phyloP scores from a whole-genome alignment of 2,329 filamentous ascomycete species.

The Elsinoe australis region DNA sequence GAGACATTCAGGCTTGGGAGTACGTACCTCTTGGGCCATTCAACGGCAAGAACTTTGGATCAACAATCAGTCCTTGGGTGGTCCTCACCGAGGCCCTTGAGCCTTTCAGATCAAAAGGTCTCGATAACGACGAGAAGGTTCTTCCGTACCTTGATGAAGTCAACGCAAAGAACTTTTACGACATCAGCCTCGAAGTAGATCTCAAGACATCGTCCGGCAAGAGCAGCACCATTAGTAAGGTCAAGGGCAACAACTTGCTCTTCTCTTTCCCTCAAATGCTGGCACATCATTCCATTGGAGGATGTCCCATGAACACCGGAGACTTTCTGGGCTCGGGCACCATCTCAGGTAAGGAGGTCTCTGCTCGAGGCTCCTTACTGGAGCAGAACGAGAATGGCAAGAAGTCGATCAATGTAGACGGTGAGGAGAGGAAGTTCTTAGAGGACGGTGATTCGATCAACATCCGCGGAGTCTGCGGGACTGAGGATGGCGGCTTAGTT shows the following conservation, averaged over 20 bases:
- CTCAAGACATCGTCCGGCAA: slow-evolving; percentile 46
- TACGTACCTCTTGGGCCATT: slow-evolving; percentile 77
- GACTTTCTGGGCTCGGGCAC: slow-evolving; percentile 74
- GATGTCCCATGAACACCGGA: slow-evolving; percentile 65
- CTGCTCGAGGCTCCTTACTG: slow-evolving; percentile 59
- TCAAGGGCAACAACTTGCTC: slow-evolving; percentile 60
- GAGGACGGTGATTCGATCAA: slow-evolving; percentile 65
- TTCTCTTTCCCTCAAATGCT: slow-evolving; percentile 81
- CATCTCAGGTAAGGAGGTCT: slow-evolving; percentile 57
- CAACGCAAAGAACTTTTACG: slow-evolving; percentile 52
- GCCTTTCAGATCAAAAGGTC: slow-evolving; percentile 51
- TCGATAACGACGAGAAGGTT: slow-evolving; percentile 49
- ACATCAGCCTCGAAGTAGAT: slow-evolving; percentile 63
- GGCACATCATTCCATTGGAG: slow-evolving; percentile 67
- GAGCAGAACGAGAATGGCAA: slow-evolving; percentile 68
- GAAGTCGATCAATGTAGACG: slow-evolving; percentile 51
- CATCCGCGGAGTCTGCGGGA: slow-evolving; percentile 58
- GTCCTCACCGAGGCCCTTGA: slow-evolving; percentile 69
- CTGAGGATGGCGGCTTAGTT: slow-evolving; percentile 56
- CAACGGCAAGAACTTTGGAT: slow-evolving; percentile 76
- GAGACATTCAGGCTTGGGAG: slow-evolving; percentile 79
- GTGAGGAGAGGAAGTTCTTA: slow-evolving; percentile 61
- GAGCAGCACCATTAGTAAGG: slow-evolving; percentile 52
- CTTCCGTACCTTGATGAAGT: slow-evolving; percentile 59
- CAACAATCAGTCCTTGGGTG: slow-evolving; percentile 71